Percentiles rank a stretch among this genome's conserved stretches.
These are phyloP conservation scores for Leptosphaerulina australis DNA, from an alignment of 2,329 filamentous ascomycete species.

Conservation along the genomic window DNA sequence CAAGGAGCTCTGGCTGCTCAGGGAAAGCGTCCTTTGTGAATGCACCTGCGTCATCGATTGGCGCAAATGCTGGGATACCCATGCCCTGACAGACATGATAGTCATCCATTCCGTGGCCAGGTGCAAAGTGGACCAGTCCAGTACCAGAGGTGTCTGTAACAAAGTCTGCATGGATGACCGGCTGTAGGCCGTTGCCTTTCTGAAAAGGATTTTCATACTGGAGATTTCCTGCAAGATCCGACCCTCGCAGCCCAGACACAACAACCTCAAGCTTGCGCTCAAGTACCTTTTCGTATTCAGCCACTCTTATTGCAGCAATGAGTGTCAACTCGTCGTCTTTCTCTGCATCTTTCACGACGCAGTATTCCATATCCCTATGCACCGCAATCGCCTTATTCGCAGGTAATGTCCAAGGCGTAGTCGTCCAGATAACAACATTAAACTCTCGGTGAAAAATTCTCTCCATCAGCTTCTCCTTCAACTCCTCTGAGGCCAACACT, in stretches of 20 bases:
- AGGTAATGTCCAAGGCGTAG: conserved; percentile 95
- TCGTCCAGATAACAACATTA: conserved; percentile 95
- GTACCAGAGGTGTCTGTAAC: conserved; percentile 90
- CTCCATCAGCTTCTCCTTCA: conserved; percentile 42
- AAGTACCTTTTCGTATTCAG: conserved; percentile 52
- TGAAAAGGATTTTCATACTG: conserved; percentile 75
- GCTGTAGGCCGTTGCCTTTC: conserved; percentile 64
- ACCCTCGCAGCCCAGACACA: conserved; percentile 65
- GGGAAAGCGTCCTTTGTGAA: conserved; percentile 84
- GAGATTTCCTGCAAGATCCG: conserved; percentile 65
- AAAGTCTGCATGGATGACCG: conserved; percentile 83
- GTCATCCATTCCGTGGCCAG: conserved; percentile 95
- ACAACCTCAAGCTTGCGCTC: conserved; percentile 55
- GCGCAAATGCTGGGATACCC: conserved; percentile 76
- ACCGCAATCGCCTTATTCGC: conserved; percentile 91
- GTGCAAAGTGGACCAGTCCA: conserved; percentile 91
- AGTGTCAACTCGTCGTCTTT: conserved; percentile 64
- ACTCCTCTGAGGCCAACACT: conserved; percentile 56
- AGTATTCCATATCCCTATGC: conserved; percentile 74
- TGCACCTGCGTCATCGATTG: conserved; percentile 78
- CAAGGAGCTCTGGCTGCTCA: conserved; percentile 68
- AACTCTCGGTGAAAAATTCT: conserved; percentile 48
- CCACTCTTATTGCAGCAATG: conserved; percentile 72
- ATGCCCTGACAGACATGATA: conserved; percentile 78
- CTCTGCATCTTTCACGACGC: conserved; percentile 60